Base-by-base conservation (phyloP, 495 filamentous ascomycete genomes). In the Parachaetomium inaequale region DNA sequence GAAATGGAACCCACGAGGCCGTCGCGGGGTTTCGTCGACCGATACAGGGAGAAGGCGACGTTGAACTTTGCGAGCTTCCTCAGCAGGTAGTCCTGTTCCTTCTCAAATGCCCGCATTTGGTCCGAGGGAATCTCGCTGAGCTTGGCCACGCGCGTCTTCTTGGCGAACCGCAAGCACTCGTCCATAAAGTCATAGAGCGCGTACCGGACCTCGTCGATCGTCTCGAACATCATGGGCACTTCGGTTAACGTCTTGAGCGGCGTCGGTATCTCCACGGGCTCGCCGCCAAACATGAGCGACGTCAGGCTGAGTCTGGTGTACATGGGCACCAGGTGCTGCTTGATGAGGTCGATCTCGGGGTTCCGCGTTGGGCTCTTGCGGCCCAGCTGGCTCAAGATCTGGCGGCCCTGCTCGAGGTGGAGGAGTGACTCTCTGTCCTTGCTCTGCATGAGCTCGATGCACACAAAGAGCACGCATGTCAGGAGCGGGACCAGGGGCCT, bases 381-480 rank as follows among this genome's bases (percentile, higher is more conserved):
- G n/a, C 75, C 74, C 43, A 75, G 61, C 46, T 73, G 65, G 42
- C 68, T 75, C 45, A 69, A 62, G 14, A 78, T 76, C 61, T 72
- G 66, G 11, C 69, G 70, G 21, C 76, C 76, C 59, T 78, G 77
- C 17, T 76, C 69, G 32, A 76, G 70, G 36, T 79, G 77, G 26
- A 74, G 63, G 42, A 75, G 71, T 0, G 81, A 81, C 21, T 76
- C 75, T 29, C 65, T 70, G 55, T 74, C 70, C 69, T 83, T 79
- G 19, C 77, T 80, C 49, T 80, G 76, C 52, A 86, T 70, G 31
- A 79, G 73, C 65, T 86, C 84, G 40, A 87, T 81, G 65, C 81
- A 85, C 15, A 85, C 79, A 51, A 85, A 87, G 26, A 87, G 72
- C 1, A 84, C 66, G 55, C 83, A 86, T 3, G 74, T 84, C 10